Percentiles rank a stretch among this genome's conserved stretches.
These are phyloP conservation scores for Juglanconis sp. DNA, from an alignment of 2,329 filamentous ascomycete genomes.

Conservation along the genomic window DNA sequence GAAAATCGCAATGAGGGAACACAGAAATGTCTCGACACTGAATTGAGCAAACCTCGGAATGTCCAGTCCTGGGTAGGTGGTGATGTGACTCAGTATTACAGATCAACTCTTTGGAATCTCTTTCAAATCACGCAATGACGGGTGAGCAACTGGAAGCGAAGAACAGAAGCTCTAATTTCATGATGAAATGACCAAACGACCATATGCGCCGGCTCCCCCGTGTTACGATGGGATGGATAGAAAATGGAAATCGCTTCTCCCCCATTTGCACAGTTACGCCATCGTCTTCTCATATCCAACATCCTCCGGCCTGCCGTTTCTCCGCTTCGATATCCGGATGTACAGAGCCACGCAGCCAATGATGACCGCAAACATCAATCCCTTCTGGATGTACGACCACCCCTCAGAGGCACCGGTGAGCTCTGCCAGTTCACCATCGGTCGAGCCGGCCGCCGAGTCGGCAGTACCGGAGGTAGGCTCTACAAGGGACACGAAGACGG, in stretches of 20 bases:
- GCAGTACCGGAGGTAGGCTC: slow-evolving; percentile 32
- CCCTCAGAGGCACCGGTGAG: slow-evolving; percentile 25
- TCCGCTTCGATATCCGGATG: slow-evolving; percentile 39
- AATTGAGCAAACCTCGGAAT: too few species aligned
- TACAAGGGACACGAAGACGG: slow-evolving; percentile 26
- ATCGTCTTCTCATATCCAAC: slow-evolving; percentile 42
- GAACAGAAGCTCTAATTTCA: neutral
- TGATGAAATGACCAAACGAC: neutral
- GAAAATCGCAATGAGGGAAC: too few species aligned
- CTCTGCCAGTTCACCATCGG: slow-evolving; percentile 27
- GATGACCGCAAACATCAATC: slow-evolving; percentile 48
- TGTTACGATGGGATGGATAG: neutral
- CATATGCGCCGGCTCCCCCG: neutral
- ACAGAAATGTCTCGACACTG: too few species aligned
- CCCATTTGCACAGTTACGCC: slow-evolving; percentile 29
- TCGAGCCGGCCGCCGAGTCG: slow-evolving; percentile 35
- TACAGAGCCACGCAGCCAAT: slow-evolving; percentile 43
- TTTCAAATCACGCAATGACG: neutral
- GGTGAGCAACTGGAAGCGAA: neutral
- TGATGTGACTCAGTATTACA: too few species aligned
- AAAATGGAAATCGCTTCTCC: neutral
- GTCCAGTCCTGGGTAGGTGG: too few species aligned
- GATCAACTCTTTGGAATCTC: too few species aligned
- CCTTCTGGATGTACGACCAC: slow-evolving; percentile 47
- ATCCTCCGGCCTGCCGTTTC: slow-evolving; percentile 25